phyloP scores from a whole-genome alignment of 2,329 filamentous ascomycete species.

The Diaporthe ilicicola region DNA sequence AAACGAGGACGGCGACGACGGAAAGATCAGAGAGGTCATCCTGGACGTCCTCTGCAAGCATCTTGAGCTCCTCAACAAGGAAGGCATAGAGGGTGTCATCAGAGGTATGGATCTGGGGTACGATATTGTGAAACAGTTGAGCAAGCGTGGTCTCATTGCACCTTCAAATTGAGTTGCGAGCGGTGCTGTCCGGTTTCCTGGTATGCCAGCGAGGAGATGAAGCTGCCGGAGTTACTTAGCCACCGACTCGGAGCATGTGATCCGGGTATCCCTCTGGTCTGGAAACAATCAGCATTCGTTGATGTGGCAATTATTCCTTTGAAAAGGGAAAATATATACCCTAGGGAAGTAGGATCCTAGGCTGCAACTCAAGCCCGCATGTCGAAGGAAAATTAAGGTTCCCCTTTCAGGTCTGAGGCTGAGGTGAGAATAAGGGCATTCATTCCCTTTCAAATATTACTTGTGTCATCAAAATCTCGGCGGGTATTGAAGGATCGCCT shows the following conservation, averaged over 20 bases:
- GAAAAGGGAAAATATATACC: not conserved
- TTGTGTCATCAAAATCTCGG: not conserved
- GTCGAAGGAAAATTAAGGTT: constrained; percentile 2
- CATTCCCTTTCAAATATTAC: no score
- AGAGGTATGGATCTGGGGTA: constrained; percentile 9
- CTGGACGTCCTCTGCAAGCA: constrained; percentile 20
- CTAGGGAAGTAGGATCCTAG: not conserved
- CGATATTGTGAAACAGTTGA: not conserved
- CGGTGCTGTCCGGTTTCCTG: not conserved
- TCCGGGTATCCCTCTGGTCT: not conserved
- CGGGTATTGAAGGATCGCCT: not conserved
- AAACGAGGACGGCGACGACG: not conserved
- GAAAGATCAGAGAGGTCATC: constrained; percentile 32
- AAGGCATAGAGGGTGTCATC: not conserved
- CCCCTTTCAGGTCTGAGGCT: not conserved
- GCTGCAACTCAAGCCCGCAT: not conserved
- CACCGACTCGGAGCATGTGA: not conserved
- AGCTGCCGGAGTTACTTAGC: not conserved
- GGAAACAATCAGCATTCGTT: not conserved
- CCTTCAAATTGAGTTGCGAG: not conserved
- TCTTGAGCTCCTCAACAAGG: not conserved
- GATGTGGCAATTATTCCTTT: not conserved
- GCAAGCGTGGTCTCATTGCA: not conserved
- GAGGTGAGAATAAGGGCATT: not conserved
- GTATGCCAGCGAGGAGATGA: not conserved